phyloP scores from a whole-genome alignment of 2,329 filamentous ascomycete genomes.

The Ploettnerulaceae sp. region DNA sequence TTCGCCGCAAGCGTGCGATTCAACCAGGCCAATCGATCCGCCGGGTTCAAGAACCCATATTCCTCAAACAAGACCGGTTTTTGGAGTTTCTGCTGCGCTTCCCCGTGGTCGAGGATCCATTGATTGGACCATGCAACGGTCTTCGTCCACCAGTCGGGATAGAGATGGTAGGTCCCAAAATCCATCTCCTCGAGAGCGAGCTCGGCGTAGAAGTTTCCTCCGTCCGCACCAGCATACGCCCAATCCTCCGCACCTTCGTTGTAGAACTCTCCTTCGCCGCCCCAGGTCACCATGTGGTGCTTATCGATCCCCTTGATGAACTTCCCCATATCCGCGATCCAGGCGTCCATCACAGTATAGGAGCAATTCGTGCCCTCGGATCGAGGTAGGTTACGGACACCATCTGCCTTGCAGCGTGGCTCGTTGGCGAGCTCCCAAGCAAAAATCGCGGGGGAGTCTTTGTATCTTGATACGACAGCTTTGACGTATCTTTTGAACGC shows the following conservation, averaged over 20 bases:
- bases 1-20: background rate
- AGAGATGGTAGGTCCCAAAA: conserved; percentile 10
- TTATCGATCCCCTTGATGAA: conserved; percentile 9
- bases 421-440: conserved; percentile 53
- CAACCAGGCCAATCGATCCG: conserved; percentile 1
- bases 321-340: conserved; percentile 5
- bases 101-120: conserved; percentile 8
- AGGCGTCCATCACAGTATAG: conserved; percentile 1
- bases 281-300: conserved; percentile 11
- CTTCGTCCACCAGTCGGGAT: conserved; percentile 9
- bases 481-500: conserved; percentile 40
- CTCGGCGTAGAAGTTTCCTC: conserved; percentile 8
- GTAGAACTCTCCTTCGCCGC: conserved; percentile 9
- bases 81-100: conserved; percentile 7
- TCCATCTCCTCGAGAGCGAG: conserved; percentile 10
- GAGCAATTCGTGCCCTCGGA: conserved; percentile 7
- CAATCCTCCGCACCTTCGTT: conserved; percentile 1
- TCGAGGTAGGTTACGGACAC: background rate
- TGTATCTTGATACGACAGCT: conserved; percentile 46
- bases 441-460: conserved; percentile 44
- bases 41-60: conserved; percentile 5
- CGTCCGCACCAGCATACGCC: conserved; percentile 6
- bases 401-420: conserved; percentile 8
- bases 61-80: conserved; percentile 10
- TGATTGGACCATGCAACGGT: conserved; percentile 7